These are phyloP conservation scores for Coleophoma eucalyptorum DNA, from an alignment of 2,329 filamentous ascomycete species.

Conservation along the genomic window DNA sequence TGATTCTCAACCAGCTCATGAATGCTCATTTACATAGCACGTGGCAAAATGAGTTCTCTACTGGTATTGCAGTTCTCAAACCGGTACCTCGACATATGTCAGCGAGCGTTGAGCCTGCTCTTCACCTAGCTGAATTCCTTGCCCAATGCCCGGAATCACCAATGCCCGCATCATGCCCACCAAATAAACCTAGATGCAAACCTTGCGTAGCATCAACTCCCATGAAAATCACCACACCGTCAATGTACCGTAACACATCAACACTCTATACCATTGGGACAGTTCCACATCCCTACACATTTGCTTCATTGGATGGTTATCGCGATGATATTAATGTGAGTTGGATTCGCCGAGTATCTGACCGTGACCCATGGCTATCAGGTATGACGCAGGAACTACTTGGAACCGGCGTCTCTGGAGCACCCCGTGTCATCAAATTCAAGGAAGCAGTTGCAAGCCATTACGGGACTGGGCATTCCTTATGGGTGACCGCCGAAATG, in stretches of 20 bases:
- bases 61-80: constrained; percentile 78
- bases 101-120: constrained; percentile 64
- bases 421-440: constrained; percentile 65
- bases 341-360: constrained; percentile 64
- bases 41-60: constrained; percentile 76
- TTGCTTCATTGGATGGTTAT: constrained; percentile 63
- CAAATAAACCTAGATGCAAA: constrained; percentile 70
- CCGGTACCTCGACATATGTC: constrained; percentile 74
- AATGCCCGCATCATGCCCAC: constrained; percentile 75
- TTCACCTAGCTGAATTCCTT: constrained; percentile 71
- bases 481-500: constrained; percentile 79
- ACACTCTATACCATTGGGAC: constrained; percentile 77
- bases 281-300: constrained; percentile 88
- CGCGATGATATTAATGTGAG: constrained; percentile 56
- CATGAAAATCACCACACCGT: constrained; percentile 63
- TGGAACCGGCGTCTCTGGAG: constrained; percentile 57
- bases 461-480: constrained; percentile 55
- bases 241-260: constrained; percentile 68
- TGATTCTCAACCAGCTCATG: constrained; percentile 68
- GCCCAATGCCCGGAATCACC: constrained; percentile 72
- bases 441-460: constrained; percentile 79
- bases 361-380: constrained; percentile 76
- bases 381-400: constrained; percentile 68
- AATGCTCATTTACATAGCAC: constrained; percentile 80
- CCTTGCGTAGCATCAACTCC: constrained; percentile 65